Conservation (phyloP, 2,329 filamentous ascomycete genomes). For the Ophiocordyceps polyrhachis-furcata region DNA sequence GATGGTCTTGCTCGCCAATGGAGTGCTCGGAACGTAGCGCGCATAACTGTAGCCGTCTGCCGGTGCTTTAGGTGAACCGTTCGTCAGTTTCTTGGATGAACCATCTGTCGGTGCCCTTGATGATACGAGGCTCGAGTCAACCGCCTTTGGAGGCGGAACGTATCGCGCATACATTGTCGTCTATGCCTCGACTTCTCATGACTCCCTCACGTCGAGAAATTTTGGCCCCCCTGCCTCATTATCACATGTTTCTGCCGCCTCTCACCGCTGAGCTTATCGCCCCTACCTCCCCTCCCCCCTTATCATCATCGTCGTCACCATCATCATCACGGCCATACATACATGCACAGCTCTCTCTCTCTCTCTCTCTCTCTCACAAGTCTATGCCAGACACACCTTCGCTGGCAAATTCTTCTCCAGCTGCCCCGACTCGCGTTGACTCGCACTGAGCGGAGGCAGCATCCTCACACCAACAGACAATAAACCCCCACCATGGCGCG, state of each 20-base stretch:
- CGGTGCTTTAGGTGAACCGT: background rate
- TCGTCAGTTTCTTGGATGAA: too few species aligned
- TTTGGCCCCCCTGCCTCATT: conserved; percentile 15
- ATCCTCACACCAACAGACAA: conserved; percentile 7
- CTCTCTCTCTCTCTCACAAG: too few species aligned
- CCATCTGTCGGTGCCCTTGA: too few species aligned
- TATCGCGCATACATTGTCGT: conserved; percentile 24
- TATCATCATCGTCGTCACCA: background rate
- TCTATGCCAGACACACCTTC: too few species aligned
- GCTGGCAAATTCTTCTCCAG: too few species aligned
- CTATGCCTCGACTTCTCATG: background rate
- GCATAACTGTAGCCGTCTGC: conserved; percentile 15
- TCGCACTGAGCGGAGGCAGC: background rate
- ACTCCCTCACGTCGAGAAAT: conserved; percentile 9
- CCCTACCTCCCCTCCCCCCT: background rate
- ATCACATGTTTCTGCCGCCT: conserved; percentile 17
- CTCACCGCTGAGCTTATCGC: conserved; percentile 17
- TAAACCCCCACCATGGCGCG: conserved; percentile 33
- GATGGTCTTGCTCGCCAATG: conserved; percentile 3
- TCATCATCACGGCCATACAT: background rate
- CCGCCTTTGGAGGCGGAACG: conserved; percentile 15
- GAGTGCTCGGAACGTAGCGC: conserved; percentile 20
- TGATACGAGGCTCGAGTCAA: background rate
- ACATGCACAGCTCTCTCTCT: too few species aligned
- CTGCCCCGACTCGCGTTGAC: background rate